Conservation (phyloP, 495 filamentous ascomycete genomes). For the Bacidia gigantensis region DNA sequence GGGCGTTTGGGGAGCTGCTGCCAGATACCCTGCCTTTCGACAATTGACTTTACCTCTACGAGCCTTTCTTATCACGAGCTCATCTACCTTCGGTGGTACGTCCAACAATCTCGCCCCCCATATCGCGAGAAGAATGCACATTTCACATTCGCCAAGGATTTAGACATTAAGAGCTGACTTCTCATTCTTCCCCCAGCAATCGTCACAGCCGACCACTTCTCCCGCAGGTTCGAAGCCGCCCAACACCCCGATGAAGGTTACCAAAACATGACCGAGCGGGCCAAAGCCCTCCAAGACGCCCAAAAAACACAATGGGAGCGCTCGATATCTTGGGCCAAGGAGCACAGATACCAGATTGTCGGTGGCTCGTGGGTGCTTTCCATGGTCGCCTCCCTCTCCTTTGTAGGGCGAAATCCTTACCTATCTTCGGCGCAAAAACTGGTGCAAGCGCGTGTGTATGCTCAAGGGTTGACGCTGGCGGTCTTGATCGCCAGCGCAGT, state of each 20-base stretch:
- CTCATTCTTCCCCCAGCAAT: slow-evolving; percentile 40
- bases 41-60: slow-evolving; percentile 76
- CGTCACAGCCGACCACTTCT: slow-evolving; percentile 68
- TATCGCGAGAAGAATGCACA: no score
- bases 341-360: slow-evolving; percentile 85
- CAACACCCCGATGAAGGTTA: slow-evolving; percentile 54
- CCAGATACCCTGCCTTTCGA: slow-evolving; percentile 59
- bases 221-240: slow-evolving; percentile 55
- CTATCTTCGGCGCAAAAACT: slow-evolving; percentile 73
- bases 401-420: slow-evolving; percentile 70
- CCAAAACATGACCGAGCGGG: slow-evolving; percentile 45
- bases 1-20: slow-evolving; percentile 46
- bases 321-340: slow-evolving; percentile 45
- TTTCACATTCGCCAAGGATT: no score
- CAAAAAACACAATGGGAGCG: slow-evolving; percentile 43
- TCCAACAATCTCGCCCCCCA: background rate
- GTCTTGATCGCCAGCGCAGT: slow-evolving; percentile 77
- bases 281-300: slow-evolving; percentile 31
- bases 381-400: slow-evolving; percentile 60
- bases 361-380: slow-evolving; percentile 68
- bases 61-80: slow-evolving; percentile 73
- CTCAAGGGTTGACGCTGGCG: slow-evolving; percentile 85
- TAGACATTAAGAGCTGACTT: no score
- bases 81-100: slow-evolving; percentile 64
- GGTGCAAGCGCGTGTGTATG: slow-evolving; percentile 94